Evolutionary conservation across 306 rosid species (phyloP).

Genomic region (Senna siamea): DNA sequence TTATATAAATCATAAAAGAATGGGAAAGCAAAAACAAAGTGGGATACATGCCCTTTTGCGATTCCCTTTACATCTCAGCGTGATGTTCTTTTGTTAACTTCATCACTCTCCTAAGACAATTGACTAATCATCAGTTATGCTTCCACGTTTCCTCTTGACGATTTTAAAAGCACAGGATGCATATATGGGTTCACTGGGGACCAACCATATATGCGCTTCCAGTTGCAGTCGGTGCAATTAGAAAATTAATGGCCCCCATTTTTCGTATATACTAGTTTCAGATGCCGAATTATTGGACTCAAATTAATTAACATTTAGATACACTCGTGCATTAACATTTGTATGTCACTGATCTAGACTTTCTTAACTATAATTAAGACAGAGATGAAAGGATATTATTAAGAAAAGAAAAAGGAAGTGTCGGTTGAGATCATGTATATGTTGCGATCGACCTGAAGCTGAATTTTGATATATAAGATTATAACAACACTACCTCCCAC

Average conservation of each 20-base stretch:
- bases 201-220: background rate
- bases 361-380: no score
- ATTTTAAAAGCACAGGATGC: background rate
- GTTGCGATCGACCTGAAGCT: no score
- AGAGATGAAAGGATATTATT: no score
- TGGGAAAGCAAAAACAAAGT: background rate
- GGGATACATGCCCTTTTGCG: slow-evolving; percentile 2
- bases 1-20: background rate
- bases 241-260: background rate
- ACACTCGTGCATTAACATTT: no score
- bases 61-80: background rate
- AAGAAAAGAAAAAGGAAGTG: no score
- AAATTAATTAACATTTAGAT: no score
- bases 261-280: background rate
- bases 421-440: no score
- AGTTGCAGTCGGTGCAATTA: slow-evolving; percentile 37
- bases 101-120: background rate
- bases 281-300: slow-evolving; percentile 23
- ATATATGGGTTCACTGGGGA: background rate
- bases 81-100: background rate
- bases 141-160: slow-evolving; percentile 12
- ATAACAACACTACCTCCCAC: background rate
- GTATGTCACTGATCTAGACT: no score
- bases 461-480: no score
- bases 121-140: slow-evolving; percentile 33